Evolutionary conservation across 208 protist genomes (phyloP), one percentile per base, ranked within the genome.

Genomic region (Endotrypanum monterogeii): DNA sequence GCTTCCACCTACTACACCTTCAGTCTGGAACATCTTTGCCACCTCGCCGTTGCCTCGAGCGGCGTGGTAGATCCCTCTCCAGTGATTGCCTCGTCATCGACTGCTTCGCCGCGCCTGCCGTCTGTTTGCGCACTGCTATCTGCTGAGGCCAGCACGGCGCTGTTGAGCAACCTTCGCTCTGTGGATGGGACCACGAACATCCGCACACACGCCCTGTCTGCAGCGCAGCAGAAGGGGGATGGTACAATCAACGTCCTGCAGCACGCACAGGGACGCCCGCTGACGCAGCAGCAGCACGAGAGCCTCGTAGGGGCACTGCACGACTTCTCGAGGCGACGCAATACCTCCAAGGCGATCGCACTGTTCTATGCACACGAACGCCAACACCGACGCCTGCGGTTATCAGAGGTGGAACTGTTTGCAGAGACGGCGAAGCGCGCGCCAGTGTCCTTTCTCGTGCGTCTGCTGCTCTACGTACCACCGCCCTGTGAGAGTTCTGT

Each of bases 331-430:
- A 65, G 65, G 32, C 52, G 35, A 28, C 76, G 76, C 8, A 48
- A 74, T 48, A 76, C 83, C 25, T 68, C 66, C 20, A 76, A 75
- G 18, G 89, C 83, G 1, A 63, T 88, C 18, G 67, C 72, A 20
- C 62, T 91, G 16, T 88, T 93, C 70, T 83, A 86, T 46, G 25
- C 54, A 0, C 73, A 84, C 41, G 84, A 88, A 67, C 63, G 78
- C 5, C n/a, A 67, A 12, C 39, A 79, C 30, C 61, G 74, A 5
- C 75, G 65, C 32, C 73, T 93, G 35, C 74, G 54, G 23, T 37
- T 82, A 46, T 32, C 46, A 11, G 89, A 93, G 56, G 56, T 85
- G 39, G 84, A 86, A 51, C 71, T 75, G 76, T 93, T 93, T 74
- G 76, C 80, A 4, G 85, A 84, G 65, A 72, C 76, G 0, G 79